Base-by-base conservation (phyloP, 163 green algal species). In the Trebouxiophyceae sp. region DNA sequence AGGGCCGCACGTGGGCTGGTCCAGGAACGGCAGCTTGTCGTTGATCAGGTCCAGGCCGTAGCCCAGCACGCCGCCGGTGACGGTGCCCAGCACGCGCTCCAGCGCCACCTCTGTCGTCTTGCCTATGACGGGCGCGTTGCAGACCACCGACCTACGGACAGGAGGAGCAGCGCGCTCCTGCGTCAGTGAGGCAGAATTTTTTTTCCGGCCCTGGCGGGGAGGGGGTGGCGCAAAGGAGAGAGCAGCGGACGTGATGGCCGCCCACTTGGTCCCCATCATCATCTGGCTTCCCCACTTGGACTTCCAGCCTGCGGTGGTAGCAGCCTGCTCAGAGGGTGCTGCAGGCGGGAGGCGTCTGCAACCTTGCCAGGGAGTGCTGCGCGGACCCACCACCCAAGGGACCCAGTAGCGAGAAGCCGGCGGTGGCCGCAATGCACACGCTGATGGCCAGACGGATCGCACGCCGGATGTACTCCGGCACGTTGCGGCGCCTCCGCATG, bases 171-270 rank as follows among this genome's bases (percentile, higher is more conserved):
- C n/a, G n/a, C n/a, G n/a, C n/a, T n/a, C n/a, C n/a, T n/a, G n/a
- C n/a, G n/a, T n/a, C n/a, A n/a, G n/a, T n/a, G n/a, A n/a, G n/a
- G n/a, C n/a, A n/a, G n/a, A n/a, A n/a, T n/a, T n/a, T n/a, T n/a
- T n/a, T n/a, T n/a, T n/a, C n/a, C n/a, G n/a, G n/a, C n/a, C n/a
- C n/a, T n/a, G n/a, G n/a, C n/a, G n/a, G n/a, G n/a, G n/a, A n/a
- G n/a, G n/a, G n/a, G n/a, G n/a, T n/a, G n/a, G n/a, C n/a, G n/a
- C n/a, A n/a, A n/a, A n/a, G n/a, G n/a, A n/a, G n/a, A n/a, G n/a
- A n/a, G n/a, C n/a, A n/a, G n/a, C n/a, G 39, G 39, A 50, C n/a
- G 70, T 77, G 65, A 77, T 77, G 45, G 65, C 69, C 3, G 62
- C 62, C 69, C 69, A 75, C 28, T 75, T 75, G 31, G 33, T 60